Base-by-base conservation (phyloP, 345 rosid species). In the Salix brachista region DNA sequence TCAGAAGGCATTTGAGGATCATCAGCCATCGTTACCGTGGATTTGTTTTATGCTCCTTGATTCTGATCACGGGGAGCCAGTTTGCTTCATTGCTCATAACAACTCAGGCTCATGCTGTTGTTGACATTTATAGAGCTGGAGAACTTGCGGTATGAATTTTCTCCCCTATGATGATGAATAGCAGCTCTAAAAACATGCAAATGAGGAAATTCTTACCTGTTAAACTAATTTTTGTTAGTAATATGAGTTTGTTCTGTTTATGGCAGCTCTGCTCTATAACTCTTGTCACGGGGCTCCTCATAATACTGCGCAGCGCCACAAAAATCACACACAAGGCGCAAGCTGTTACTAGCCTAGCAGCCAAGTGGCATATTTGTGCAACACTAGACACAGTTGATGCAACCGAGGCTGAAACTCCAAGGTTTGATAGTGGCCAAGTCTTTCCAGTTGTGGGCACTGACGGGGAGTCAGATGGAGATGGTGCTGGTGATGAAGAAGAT, bases 291-390 rank as follows among this genome's bases (percentile, higher is more conserved):
- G 96, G 85, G 12, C 44, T 96, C 4, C 81, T 91, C 6, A 87
- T 96, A 81, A 74, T 93, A 67, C 28, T 96, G 70, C 83, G 99
- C 42, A 93, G 94, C 54, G 97, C 99, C 0, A 84, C 99, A 48
- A 95, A 91, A 78, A 95, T 95, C 81, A 95, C 99, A 16, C 98
- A 95, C 89, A 95, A 93, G 75, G 96, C 96, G 70, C 99, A 95
- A 58, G 81, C 91, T 0, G 87, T 96, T 44, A 90, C 96, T 9
- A 84, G 94, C 89, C 92, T 96, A 39, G 98, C 99, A 14, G 87
- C 98, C 2, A 96, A 96, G 79, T 96, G 99, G 99, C 96, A 96
- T 74, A 81, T 92, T 12, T 91, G 97, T 61, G 94, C 97, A 3
- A 93, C 99, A 30, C 79, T 96, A 42, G 99, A 88, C 19, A 80